These are phyloP conservation scores for Colletotrichum godetiae DNA, from an alignment of 2,329 filamentous ascomycete species.

Conservation along the genomic window DNA sequence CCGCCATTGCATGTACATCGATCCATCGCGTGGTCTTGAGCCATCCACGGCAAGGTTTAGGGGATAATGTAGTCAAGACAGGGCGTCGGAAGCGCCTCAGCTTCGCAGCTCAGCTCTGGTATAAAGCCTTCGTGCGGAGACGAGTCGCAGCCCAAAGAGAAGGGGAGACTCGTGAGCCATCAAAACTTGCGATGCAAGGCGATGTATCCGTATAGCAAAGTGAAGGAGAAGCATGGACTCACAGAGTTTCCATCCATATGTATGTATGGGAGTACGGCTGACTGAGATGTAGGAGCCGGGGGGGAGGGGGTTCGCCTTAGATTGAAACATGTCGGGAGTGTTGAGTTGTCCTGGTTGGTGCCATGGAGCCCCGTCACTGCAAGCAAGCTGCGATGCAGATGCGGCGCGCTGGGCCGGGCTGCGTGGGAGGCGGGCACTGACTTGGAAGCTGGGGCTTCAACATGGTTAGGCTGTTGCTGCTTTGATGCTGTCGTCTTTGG, in stretches of 20 bases:
- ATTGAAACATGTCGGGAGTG: constrained; percentile 20
- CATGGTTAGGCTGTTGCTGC: background rate
- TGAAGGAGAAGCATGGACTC: background rate
- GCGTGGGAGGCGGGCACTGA: background rate
- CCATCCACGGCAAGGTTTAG: constrained; percentile 19
- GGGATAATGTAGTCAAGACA: background rate
- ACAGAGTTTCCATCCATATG: too few relatives aligned
- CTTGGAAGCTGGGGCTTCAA: background rate
- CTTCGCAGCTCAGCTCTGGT: constrained; percentile 21
- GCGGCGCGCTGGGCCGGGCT: constrained; percentile 17
- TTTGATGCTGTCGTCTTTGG: background rate
- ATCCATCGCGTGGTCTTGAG: constrained; percentile 1
- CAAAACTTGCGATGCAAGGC: constrained; percentile 12
- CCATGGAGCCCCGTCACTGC: constrained; percentile 21
- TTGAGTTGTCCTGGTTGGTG: background rate
- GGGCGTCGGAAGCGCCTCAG: constrained; percentile 25
- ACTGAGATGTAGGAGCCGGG: background rate
- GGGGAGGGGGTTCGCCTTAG: background rate
- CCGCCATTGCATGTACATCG: background rate
- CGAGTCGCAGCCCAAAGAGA: constrained; percentile 13
- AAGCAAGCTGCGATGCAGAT: constrained; percentile 2
- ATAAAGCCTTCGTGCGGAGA: constrained; percentile 24
- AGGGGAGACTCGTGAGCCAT: background rate
- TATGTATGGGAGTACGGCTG: background rate
- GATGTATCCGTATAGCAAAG: constrained; percentile 13